Evolutionary conservation across 306 rosid genomes (phyloP).

Genomic region (Calophaca sinica): DNA sequence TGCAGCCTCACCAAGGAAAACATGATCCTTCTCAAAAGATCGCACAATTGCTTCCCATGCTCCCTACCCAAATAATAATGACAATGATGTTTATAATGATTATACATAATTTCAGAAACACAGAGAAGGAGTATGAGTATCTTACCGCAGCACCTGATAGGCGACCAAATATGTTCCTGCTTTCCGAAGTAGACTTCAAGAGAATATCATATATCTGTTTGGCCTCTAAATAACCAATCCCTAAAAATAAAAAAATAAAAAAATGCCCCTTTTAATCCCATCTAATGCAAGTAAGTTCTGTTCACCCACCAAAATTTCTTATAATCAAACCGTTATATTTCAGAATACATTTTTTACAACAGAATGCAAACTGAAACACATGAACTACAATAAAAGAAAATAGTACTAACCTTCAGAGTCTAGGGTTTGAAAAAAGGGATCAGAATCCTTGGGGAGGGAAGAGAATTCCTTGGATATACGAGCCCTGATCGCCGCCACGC

Average conservation of each 20-base stretch:
- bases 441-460: slow-evolving; percentile 76
- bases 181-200: slow-evolving; percentile 76
- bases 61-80: slow-evolving; percentile 63
- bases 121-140: not conserved
- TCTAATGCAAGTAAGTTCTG: not conserved
- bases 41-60: slow-evolving; percentile 82
- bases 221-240: slow-evolving; percentile 86
- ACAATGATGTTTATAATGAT: not conserved
- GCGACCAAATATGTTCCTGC: slow-evolving; percentile 90
- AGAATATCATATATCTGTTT: slow-evolving; percentile 74
- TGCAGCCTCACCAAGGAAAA: slow-evolving; percentile 94
- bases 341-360: not conserved
- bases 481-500: slow-evolving; percentile 70
- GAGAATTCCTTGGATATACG: slow-evolving; percentile 79
- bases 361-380: slow-evolving; percentile 4
- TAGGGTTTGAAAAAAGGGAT: slow-evolving; percentile 77
- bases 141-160: slow-evolving; percentile 89
- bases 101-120: not conserved
- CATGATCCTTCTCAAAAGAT: slow-evolving; percentile 84
- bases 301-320: slow-evolving; percentile 1
- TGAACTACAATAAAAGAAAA: not conserved
- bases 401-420: slow-evolving; percentile 69
- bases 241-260: slow-evolving; percentile 50
- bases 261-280: slow-evolving; percentile 37
- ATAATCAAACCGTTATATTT: not conserved